These are phyloP conservation scores for Boletus vermiculosoides DNA, from an alignment of 768 basidiomycete species.

Conservation along the genomic window DNA sequence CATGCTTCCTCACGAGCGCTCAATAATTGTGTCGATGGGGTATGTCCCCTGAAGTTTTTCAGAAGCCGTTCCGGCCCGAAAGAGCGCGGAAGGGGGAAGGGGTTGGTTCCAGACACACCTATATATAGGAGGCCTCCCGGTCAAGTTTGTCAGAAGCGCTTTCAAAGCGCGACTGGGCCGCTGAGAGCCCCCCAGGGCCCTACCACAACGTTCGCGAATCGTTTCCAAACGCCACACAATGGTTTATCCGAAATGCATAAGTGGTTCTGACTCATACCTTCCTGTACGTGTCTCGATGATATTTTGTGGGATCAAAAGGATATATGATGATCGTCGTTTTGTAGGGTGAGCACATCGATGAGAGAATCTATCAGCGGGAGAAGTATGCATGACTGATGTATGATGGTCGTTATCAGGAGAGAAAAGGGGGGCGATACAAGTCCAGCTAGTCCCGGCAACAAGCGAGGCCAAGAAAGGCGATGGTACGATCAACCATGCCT, in stretches of 20 bases:
- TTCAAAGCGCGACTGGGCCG: not conserved
- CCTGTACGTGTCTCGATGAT: not conserved
- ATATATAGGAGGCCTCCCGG: not conserved
- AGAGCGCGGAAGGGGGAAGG: not conserved
- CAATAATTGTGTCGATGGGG: not conserved
- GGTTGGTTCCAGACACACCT: not conserved
- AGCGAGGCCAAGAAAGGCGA: conserved; percentile 7
- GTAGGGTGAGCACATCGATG: not conserved
- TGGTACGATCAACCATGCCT: not conserved
- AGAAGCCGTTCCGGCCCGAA: not conserved
- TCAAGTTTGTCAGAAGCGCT: not conserved
- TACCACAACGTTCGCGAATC: conserved; percentile 1
- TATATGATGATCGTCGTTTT: not conserved
- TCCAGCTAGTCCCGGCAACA: not conserved
- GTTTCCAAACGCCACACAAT: not conserved
- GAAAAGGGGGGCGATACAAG: not conserved
- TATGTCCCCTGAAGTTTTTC: not conserved
- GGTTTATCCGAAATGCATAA: not conserved
- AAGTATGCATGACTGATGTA: not conserved
- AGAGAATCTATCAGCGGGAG: conserved; percentile 2
- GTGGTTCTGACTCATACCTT: not conserved
- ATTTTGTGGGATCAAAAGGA: not conserved
- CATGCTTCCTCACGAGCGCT: not conserved
- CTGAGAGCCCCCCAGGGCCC: not conserved
- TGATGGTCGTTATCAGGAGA: conserved; percentile 1